Evolutionary conservation across 768 basidiomycete species (phyloP), one percentile per base, ranked within the genome.

Genomic region (Lentinula sp.): DNA sequence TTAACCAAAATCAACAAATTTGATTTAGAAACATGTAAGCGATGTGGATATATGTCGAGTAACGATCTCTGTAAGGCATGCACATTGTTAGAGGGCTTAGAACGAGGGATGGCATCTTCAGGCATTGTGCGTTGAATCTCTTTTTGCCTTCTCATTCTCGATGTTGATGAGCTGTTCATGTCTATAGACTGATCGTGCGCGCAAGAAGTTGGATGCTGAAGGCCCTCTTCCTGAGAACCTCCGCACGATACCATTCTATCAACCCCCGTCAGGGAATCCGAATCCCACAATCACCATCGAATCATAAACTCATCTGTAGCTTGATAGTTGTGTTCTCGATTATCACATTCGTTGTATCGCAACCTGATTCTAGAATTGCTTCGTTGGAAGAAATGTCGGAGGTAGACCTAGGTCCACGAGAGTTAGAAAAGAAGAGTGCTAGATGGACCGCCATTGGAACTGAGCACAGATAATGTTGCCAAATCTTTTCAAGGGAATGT

Each of bases 1-100:
- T 50, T 32, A 51, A 31, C 58, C 32, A 4, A 32, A 42, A 31
- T 21, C 16, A 60, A 18, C n/a, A 21, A 51, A 23, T 6, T 51
- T 35, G n/a, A 43, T 45, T 7, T 70, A 98, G 95, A 93, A 76
- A 93, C 85, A 15, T 99, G 97, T 70, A 80, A 85, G 67, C 81
- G 93, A 51, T 99, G 97, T 66, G 95, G 95, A 2, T 95, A 95
- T 70, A 95, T 98, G 80, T 91, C 95, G 3, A 95, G 93, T 63
- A 97, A 98, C 65, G 87, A 89, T n/a, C 75, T 99, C n/a, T 95
- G 94, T 70, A 95, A 95, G 71, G 95, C 95, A 1, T 97, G 95
- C 64, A 91, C 88, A 0, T 76, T 98, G 4, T 77, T 98, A 0
- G 93, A 98, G 73, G 93, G 95, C 7, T 78, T 98, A 15, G 94